Evolutionary conservation across 805 yeast species (phyloP), one percentile per base, ranked within the genome.

Genomic region (Monosporozyma solicola): DNA sequence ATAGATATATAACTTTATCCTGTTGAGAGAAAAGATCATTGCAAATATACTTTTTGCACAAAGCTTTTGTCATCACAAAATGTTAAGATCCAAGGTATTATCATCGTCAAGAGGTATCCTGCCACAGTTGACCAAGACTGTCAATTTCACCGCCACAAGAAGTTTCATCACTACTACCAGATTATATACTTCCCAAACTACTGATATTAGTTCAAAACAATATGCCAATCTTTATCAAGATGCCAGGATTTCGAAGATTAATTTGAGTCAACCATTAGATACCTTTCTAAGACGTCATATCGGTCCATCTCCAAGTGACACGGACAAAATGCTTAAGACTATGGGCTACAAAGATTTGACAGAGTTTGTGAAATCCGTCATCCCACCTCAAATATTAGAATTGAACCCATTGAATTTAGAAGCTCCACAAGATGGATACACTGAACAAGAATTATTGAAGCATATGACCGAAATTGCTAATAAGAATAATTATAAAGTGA

Each of bases 241-340:
- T 8, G 59, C 55, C 15, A 35, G 61, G 32, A 54, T 48, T 4
- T 7, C 27, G 3, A 43, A 43, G 8, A 43, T 43, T 43, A 24
- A 43, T 24, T 43, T 43, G 25, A 43, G 9, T 43, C 53, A 56
- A 41, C 77, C 79, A 3, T 74, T 87, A 53, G 99, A 94, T 66
- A 84, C 94, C 1, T 94, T 92, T 69, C 80, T 86, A 49, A 80
- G 95, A 64, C 87, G 98, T 62, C 99, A 94, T 70, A 74, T 92
- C 54, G 99, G 99, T 11, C 89, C 95, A 25, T 74, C 79, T 13
- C 83, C 87, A 0, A 62, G 58, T 0, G 82, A 88, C 57, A 86
- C 85, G 20, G 63, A 70, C 16, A 67, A 71, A 33, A 89, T 92
- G 96, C 76, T 94, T 51, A 55, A 69, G 3, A 68, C 76, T 10